Evolutionary conservation across 257 asterid species (phyloP).

Genomic region (Nicotiana noctiflora): DNA sequence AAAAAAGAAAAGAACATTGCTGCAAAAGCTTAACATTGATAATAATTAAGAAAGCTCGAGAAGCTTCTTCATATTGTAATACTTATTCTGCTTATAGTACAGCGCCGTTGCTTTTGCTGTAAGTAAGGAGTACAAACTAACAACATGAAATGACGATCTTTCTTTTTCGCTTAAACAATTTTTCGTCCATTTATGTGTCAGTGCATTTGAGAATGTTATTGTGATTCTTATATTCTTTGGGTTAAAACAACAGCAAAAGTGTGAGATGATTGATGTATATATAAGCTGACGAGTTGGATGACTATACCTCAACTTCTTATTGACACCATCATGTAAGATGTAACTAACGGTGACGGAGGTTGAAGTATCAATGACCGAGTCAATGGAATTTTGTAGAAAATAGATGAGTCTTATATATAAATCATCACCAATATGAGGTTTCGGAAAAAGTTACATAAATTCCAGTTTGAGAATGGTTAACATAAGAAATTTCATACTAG

Average conservation of each 20-base stretch:
- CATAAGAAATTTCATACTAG: no score
- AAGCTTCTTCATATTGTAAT: not conserved
- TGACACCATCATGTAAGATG: no score
- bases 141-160: not conserved
- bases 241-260: no score
- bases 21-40: not conserved
- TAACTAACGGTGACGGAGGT: no score
- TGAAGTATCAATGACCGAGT: not conserved
- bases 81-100: not conserved
- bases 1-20: not conserved
- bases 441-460: no score
- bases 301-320: no score
- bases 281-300: not conserved
- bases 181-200: not conserved
- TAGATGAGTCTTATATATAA: not conserved
- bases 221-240: not conserved
- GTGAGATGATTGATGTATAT: no score
- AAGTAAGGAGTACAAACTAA: not conserved
- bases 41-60: not conserved
- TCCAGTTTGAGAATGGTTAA: no score
- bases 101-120: not conserved
- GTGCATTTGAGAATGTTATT: no score
- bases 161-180: not conserved
- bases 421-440: no score
- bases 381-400: not conserved